Evolutionary conservation across 768 basidiomycete genomes (phyloP), one percentile per base, ranked within the genome.

Genomic region (Amyloporia xantha): DNA sequence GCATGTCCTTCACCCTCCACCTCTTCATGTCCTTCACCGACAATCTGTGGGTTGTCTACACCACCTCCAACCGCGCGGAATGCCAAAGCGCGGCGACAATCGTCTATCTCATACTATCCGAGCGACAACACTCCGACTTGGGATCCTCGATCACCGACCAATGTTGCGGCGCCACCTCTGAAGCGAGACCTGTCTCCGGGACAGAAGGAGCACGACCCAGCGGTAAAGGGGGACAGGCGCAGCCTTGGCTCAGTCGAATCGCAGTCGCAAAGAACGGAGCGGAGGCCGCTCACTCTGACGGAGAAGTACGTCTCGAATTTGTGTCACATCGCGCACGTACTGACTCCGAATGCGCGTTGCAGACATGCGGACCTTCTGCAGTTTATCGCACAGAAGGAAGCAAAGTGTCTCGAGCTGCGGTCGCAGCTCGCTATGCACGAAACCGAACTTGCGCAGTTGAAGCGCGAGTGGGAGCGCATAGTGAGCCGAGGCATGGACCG

Each of bases 381-480:
- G 25, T 84, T 84, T 51, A 92, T 92, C 44, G 89, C 90, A 0
- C 87, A 90, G 66, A 91, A 91, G 54, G 90, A 91, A 62, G 78
- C 85, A 0, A 85, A 81, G 62, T 90, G 86, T 56, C 76, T 91
- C 35, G 89, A 92, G 49, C 71, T 91, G 38, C 81, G 87, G 15
- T 78, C 83, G 4, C 86, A 88, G 55, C 78, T 92, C 2, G 73
- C 75, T 6, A 59, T 67, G 12, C 86, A 91, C 55, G 89, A 92
- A 66, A 74, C 73, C 2, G 90, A 91, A 59, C 72, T 91, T 2
- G 61, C 75, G 0, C 77, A 85, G 61, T 66, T 91, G 43, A 92
- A 91, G 70, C 78, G 77, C 50, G 86, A 83, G 65, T 92, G 90
- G 90, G 87, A 84, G 62, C 77, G 79, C 26, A 87, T 91, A 49